Evolutionary conservation across 2,329 filamentous ascomycete species (phyloP).

Genomic region (Aspergillus puulaauensis): DNA sequence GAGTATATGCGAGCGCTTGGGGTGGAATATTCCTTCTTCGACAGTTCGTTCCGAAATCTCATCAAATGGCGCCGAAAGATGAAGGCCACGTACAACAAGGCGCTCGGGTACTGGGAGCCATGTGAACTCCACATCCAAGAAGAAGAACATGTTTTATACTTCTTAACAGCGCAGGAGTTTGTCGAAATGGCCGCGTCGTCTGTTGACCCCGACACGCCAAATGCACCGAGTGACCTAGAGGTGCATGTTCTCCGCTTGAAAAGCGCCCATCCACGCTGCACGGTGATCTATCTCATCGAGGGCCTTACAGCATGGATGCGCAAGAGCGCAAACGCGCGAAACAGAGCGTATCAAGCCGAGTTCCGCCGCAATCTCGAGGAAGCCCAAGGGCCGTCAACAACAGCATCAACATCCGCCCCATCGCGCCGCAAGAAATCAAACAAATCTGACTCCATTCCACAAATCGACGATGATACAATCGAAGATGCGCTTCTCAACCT

Average conservation of each 20-base stretch:
- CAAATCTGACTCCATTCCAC: slow-evolving; percentile 43
- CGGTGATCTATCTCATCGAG: slow-evolving; percentile 70
- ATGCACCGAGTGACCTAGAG: slow-evolving; percentile 52
- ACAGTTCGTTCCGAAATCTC: slow-evolving; percentile 48
- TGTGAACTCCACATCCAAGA: slow-evolving; percentile 47
- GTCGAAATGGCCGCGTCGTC: slow-evolving; percentile 56
- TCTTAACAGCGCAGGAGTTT: slow-evolving; percentile 65
- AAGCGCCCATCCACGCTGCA: slow-evolving; percentile 52
- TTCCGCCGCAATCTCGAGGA: slow-evolving; percentile 54
- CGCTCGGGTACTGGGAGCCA: slow-evolving; percentile 65
- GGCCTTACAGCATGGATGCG: slow-evolving; percentile 66
- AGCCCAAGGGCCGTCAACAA: slow-evolving; percentile 26
- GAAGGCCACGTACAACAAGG: slow-evolving; percentile 61
- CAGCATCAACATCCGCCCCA: slow-evolving; percentile 18
- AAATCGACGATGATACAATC: slow-evolving; percentile 64
- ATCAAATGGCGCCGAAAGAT: slow-evolving; percentile 71
- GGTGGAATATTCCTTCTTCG: slow-evolving; percentile 42
- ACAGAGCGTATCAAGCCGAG: slow-evolving; percentile 65
- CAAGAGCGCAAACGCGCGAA: slow-evolving; percentile 66
- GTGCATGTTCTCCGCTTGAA: slow-evolving; percentile 59
- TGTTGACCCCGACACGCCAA: slow-evolving; percentile 12
- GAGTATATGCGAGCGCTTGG: slow-evolving; percentile 44
- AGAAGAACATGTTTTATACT: slow-evolving; percentile 63
- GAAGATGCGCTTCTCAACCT: slow-evolving; percentile 70
- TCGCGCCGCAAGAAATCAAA: slow-evolving; percentile 34